Conservation (phyloP, 306 rosid genomes). For the Castanea crenata region DNA sequence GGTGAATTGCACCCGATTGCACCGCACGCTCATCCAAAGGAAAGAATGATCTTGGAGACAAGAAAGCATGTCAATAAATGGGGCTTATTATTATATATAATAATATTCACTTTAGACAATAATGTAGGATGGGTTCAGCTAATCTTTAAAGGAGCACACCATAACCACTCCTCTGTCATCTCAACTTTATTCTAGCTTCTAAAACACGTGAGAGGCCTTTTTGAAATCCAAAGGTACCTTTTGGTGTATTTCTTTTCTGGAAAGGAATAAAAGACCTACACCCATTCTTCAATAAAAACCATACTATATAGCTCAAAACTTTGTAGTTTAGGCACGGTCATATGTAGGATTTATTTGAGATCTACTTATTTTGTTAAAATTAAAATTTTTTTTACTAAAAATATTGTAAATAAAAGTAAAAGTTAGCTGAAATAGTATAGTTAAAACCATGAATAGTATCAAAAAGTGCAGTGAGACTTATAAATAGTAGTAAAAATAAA, state of each 20-base stretch:
- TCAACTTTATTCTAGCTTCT: constrained; percentile 10
- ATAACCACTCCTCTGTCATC: constrained; percentile 4
- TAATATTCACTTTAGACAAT: constrained; percentile 17
- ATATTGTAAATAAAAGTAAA: no score
- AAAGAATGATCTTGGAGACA: constrained; percentile 32
- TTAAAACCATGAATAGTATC: rapidly evolving
- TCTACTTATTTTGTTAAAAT: no score
- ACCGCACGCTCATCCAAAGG: neutral
- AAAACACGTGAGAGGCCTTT: neutral
- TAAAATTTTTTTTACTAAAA: rapidly evolving
- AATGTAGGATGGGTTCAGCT: constrained; percentile 10
- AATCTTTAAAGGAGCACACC: constrained; percentile 7
- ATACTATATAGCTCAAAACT: neutral
- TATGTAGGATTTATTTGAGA: no score
- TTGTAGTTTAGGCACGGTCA: neutral
- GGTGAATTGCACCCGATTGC: no score
- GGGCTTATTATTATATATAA: constrained; percentile 1
- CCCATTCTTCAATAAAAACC: neutral
- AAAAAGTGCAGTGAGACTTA: rapidly evolving
- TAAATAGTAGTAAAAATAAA: no score
- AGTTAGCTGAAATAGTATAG: no score
- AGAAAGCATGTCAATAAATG: constrained; percentile 23
- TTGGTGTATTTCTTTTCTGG: neutral
- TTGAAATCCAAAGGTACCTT: neutral
- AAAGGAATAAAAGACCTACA: neutral